Evolutionary conservation across 2,329 filamentous ascomycete species (phyloP), one percentile per base, ranked within the genome.

Genomic region (Fusarium pseudocircinatum): DNA sequence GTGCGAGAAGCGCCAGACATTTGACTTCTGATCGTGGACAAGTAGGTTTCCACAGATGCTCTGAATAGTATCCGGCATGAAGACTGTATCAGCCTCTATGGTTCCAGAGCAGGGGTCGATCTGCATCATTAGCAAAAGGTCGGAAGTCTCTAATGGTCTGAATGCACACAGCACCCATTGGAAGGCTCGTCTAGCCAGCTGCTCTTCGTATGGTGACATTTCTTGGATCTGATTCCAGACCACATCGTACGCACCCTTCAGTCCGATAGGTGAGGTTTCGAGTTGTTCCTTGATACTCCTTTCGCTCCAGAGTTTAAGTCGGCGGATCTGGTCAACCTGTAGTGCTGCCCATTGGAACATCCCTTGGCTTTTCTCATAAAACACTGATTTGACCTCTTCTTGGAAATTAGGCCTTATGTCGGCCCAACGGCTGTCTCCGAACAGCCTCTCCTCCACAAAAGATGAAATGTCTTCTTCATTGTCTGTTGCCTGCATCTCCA

Each of bases 41-140:
- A 47, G 6, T 3, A 47, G 4, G 26, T 47, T 47, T 47, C 44
- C 26, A 0, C 26, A 47, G 3, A 30, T 30, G 4, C 20, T 22
- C 14, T 47, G 13, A 6, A 47, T 47, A 6, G 26, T 22, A 0
- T 28, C 44, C 3, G 26, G 0, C 2, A 8, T 11, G 0, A 46
- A 46, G 4, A 0, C 8, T 0, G 8, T 22, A 28, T 28, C 5
- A 14, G 24, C 12, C 4, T 46, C 24, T 10, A 4, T 10, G 0
- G 0, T 22, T 0, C 43, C 24, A 4, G 43, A 28, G 4, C 15
- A 4, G 0, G 1, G 8, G 9, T 30, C 6, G 0, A 47, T 47
- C 0, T 30, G 26, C 20, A 50, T 50, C 11, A 32, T n/a, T 0
- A 49, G 0, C 0, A 0, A 7, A 0, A 49, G 7, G 0, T 49